Evolutionary conservation across 2,329 filamentous ascomycete genomes (phyloP).

Genomic region (Alternaria panax): DNA sequence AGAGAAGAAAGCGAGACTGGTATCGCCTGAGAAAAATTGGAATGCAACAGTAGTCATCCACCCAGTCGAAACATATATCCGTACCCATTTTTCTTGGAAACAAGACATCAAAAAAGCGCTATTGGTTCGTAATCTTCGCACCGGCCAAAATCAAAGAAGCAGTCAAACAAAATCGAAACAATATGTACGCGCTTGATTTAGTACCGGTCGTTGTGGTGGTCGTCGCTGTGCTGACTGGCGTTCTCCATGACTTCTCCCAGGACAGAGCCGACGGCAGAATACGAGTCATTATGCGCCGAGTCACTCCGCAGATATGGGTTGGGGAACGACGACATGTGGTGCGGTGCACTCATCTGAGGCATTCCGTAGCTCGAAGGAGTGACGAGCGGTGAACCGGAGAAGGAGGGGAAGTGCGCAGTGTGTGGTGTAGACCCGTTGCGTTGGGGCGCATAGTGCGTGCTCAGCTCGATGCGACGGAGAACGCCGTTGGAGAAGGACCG

Average conservation of each 20-base stretch:
- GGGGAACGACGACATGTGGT: constrained; percentile 49
- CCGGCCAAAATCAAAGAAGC: constrained; percentile 11
- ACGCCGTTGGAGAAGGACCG: constrained; percentile 51
- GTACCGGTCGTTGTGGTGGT: constrained; percentile 37
- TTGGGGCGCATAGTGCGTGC: constrained; percentile 49
- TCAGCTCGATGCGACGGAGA: constrained; percentile 51
- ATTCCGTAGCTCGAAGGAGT: constrained; percentile 47
- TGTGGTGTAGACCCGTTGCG: constrained; percentile 48
- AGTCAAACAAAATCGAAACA: constrained; percentile 5
- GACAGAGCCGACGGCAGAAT: constrained; percentile 45
- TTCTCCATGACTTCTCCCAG: constrained; percentile 48
- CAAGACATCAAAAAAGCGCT: constrained; percentile 6
- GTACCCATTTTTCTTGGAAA: constrained; percentile 11
- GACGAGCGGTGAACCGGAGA: constrained; percentile 50
- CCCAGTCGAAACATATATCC: constrained; percentile 19
- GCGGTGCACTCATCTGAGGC: constrained; percentile 51
- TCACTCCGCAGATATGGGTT: constrained; percentile 50
- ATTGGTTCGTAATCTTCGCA: constrained; percentile 4
- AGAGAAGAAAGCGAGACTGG: constrained; percentile 20
- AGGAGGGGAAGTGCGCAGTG: constrained; percentile 51
- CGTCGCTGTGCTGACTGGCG: constrained; percentile 43
- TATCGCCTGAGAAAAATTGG: constrained; percentile 3
- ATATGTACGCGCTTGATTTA: constrained; percentile 10
- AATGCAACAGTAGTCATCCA: constrained; percentile 14
- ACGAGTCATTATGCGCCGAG: constrained; percentile 44